Base-by-base conservation (phyloP, 495 filamentous ascomycete genomes). In the Xylaria castorea region DNA sequence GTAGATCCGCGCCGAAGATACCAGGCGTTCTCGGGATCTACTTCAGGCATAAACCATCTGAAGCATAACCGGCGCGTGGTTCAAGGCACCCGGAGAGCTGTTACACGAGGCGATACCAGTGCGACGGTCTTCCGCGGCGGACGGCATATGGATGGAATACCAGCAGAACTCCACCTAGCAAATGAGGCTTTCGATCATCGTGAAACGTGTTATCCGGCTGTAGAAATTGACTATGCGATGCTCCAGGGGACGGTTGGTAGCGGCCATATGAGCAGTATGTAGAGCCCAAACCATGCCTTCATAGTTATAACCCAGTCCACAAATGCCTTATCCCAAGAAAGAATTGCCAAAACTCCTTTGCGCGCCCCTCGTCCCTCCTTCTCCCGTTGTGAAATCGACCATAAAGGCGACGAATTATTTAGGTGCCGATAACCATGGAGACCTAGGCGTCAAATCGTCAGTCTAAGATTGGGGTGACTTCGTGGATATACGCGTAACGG, bases 351-450 rank as follows among this genome's bases (percentile, higher is more conserved):
- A 68, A 68, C 60, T 62, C 66, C 71, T 64, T 57, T 73, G 46
- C 38, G 46, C 48, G 12, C 48, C 48, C 50, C 48, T 42, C 20
- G 11, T 25, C 12, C 18, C 34, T 40, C 34, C 34, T 36, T 65
- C 42, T 16, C 38, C 66, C 55, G 55, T 34, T 66, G 63, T 48
- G 25, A 58, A 66, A 66, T 48, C 44, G 51, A 65, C 61, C 30
- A 40, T 51, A 48, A 61, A 53, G 30, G 40, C 11, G 51, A 51
- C 18, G 40, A 40, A 42, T 42, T 66, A 38, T 61, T 32, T 61
- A 72, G 63, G 70, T 72, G 36, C 68, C 68, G 18, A 79, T 58
- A 57, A 80, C 70, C 70, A 80, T 71, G 36, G 78, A 79, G 71
- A 75, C 63, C 78, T 80, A 22, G 27, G 20, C 5, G 5, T 46